Evolutionary conservation across 2,329 filamentous ascomycete genomes (phyloP).

Genomic region (Mariannaea elegans): DNA sequence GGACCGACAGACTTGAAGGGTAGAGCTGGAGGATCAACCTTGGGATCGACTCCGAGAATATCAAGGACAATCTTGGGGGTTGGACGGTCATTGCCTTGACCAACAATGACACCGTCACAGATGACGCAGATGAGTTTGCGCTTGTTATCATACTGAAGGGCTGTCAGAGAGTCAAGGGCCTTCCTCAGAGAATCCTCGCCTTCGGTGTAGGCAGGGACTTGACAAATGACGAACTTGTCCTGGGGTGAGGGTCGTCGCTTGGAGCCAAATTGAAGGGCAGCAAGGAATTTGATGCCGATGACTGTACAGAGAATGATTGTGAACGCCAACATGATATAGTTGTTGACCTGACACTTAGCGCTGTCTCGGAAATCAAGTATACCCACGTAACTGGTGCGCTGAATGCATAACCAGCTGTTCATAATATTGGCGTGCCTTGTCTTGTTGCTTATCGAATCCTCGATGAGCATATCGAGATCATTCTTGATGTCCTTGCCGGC

Average conservation of each 20-base stretch:
- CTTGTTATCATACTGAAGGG: constrained; percentile 97
- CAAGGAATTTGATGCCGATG: constrained; percentile 87
- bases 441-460: constrained; percentile 57
- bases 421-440: constrained; percentile 59
- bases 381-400: constrained; percentile 85
- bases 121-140: constrained; percentile 95
- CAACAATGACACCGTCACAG: constrained; percentile 96
- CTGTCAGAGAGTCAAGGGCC: constrained; percentile 92
- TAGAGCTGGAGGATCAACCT: constrained; percentile 91
- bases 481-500: constrained; percentile 81
- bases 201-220: constrained; percentile 97
- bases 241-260: constrained; percentile 90
- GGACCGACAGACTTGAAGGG: constrained; percentile 93
- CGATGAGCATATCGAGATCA: constrained; percentile 66
- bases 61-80: constrained; percentile 98
- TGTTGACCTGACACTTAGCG: constrained; percentile 84
- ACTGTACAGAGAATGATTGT: constrained; percentile 84
- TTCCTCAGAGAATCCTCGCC: constrained; percentile 95
- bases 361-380: constrained; percentile 84
- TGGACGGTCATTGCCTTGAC: constrained; percentile 93
- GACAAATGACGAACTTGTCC: constrained; percentile 99
- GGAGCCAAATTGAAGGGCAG: constrained; percentile 91
- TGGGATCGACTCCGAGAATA: constrained; percentile 95
- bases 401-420: constrained; percentile 81
- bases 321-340: constrained; percentile 88